Evolutionary conservation across 495 filamentous ascomycete species (phyloP).

Genomic region (Aspergillus bertholletiae): DNA sequence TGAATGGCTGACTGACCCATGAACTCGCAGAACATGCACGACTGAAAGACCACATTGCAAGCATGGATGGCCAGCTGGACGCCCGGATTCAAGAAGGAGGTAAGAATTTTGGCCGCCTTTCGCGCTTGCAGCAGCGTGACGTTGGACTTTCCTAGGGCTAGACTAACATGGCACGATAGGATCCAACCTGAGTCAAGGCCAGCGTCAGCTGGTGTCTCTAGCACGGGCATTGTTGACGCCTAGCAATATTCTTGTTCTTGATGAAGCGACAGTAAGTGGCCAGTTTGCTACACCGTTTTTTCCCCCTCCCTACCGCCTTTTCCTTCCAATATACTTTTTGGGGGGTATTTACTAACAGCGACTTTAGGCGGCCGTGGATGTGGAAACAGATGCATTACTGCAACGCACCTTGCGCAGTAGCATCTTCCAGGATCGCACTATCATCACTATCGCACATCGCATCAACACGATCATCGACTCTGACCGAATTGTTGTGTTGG

Average conservation of each 20-base stretch:
- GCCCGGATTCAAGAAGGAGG: slow-evolving; percentile 91
- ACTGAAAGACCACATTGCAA: slow-evolving; percentile 83
- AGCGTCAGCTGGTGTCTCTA: slow-evolving; percentile 89
- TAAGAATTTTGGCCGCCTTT: slow-evolving; percentile 41
- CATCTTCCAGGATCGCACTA: slow-evolving; percentile 82
- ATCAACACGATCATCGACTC: slow-evolving; percentile 97
- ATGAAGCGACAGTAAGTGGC: slow-evolving; percentile 77
- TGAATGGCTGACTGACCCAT: slow-evolving; percentile 15
- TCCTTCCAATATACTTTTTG: neutral
- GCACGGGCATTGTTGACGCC: slow-evolving; percentile 91
- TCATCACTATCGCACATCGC: slow-evolving; percentile 95
- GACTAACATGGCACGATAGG: slow-evolving; percentile 34
- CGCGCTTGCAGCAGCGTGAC: neutral
- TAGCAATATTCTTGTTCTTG: slow-evolving; percentile 93
- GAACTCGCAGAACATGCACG: slow-evolving; percentile 74
- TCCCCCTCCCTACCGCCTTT: slow-evolving; percentile 1
- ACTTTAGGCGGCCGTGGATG: slow-evolving; percentile 78
- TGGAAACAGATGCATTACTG: slow-evolving; percentile 87
- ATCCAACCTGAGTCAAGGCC: slow-evolving; percentile 57
- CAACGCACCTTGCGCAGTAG: slow-evolving; percentile 53
- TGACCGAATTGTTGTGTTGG: slow-evolving; percentile 85
- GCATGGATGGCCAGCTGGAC: slow-evolving; percentile 88
- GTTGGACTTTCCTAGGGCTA: neutral
- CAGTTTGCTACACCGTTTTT: slow-evolving; percentile 9
- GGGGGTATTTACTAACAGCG: slow-evolving; percentile 1